These are phyloP conservation scores for Irpex rosettiformis DNA, from an alignment of 1,284 basidiomycete species.

Conservation along the genomic window DNA sequence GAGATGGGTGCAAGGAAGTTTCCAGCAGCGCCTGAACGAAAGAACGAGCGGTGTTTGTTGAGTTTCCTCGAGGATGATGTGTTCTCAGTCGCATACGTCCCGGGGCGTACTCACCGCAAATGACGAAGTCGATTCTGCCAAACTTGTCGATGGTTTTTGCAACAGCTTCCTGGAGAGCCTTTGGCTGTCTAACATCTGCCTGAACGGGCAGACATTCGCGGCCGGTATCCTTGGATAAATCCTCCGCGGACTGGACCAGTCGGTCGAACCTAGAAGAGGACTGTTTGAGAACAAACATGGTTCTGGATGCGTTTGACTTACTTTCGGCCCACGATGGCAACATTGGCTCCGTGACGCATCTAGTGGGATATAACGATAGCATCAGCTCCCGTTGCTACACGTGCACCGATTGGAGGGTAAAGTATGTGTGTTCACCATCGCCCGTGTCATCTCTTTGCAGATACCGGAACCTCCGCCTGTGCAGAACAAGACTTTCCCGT, in stretches of 20 bases:
- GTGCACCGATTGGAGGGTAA: background rate
- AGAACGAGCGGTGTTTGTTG: background rate
- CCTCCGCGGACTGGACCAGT: conserved; percentile 66
- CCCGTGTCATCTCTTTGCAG: conserved; percentile 85
- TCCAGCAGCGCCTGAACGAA: conserved; percentile 73
- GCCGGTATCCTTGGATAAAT: conserved; percentile 71
- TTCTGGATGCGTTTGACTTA: conserved; percentile 34
- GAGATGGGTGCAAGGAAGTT: conserved; percentile 88
- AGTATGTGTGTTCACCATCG: conserved; percentile 50
- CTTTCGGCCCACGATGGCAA: conserved; percentile 87
- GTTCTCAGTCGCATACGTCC: background rate
- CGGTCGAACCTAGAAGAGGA: conserved; percentile 65
- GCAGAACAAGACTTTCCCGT: conserved; percentile 92
- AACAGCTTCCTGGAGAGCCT: conserved; percentile 75
- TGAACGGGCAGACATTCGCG: conserved; percentile 69
- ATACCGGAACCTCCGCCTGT: conserved; percentile 92
- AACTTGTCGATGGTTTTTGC: conserved; percentile 72
- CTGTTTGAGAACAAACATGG: conserved; percentile 2
- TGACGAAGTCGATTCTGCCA: conserved; percentile 92
- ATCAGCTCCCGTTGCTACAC: conserved; percentile 6
- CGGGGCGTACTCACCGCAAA: conserved; percentile 65
- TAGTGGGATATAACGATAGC: conserved; percentile 31
- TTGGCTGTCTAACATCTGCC: conserved; percentile 83
- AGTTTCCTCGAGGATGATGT: background rate
- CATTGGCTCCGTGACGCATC: conserved; percentile 85